A percentile compares a stretch with the other conserved stretches of the same genome.
Conservation (phyloP, 371 early-diverging fungal genomes). For the Rhizopus microsporus region DNA sequence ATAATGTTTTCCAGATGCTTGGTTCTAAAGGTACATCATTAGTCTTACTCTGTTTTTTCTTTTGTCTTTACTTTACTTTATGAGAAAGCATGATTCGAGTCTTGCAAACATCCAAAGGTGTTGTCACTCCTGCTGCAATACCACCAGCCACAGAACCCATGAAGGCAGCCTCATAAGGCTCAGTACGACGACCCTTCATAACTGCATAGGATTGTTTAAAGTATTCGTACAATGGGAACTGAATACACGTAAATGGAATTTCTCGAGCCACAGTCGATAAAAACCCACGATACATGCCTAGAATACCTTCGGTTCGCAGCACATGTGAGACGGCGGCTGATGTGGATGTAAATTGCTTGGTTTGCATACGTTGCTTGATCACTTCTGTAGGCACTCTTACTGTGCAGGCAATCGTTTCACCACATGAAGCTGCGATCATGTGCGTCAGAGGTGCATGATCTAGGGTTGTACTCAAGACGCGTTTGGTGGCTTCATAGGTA, state of each 20-base stretch:
- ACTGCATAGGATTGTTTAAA: conserved; percentile 65
- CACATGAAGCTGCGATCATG: conserved; percentile 88
- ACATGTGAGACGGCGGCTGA: conserved; percentile 60
- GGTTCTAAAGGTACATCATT: conserved; percentile 14
- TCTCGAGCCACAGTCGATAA: conserved; percentile 85
- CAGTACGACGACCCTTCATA: conserved; percentile 45
- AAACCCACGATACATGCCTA: conserved; percentile 92
- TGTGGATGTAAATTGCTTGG: conserved; percentile 72
- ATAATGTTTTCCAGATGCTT: conserved; percentile 51
- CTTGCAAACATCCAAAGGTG: conserved; percentile 93
- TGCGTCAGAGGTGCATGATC: conserved; percentile 66
- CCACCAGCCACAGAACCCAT: conserved; percentile 93
- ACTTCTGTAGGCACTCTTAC: conserved; percentile 96
- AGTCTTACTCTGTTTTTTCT: not conserved
- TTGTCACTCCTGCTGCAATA: conserved; percentile 85
- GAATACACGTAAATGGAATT: conserved; percentile 95
- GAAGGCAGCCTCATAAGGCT: conserved; percentile 83
- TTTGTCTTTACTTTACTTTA: conserved; percentile 33
- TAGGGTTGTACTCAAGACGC: conserved; percentile 30
- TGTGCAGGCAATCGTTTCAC: conserved; percentile 92
- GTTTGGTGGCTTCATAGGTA: conserved; percentile 84
- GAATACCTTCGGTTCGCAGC: conserved; percentile 68
- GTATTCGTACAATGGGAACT: conserved; percentile 93
- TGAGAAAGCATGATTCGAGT: conserved; percentile 85
- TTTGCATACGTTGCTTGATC: conserved; percentile 94